phyloP scores from a whole-genome alignment of 2,329 filamentous ascomycete genomes.

The Dactylella cylindrospora region DNA sequence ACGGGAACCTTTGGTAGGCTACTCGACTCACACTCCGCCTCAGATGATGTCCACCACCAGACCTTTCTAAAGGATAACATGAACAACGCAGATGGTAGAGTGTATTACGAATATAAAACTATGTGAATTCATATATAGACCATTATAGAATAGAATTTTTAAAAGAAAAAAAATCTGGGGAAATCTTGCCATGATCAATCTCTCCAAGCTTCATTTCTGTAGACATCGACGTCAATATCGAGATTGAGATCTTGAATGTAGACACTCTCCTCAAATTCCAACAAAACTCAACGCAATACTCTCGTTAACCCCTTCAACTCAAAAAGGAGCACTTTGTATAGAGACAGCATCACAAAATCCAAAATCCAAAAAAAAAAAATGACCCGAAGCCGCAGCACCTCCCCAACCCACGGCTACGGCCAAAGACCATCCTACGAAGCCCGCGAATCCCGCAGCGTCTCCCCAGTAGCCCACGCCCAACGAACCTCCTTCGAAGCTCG shows the following conservation, averaged over 20 bases:
- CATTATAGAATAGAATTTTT: neutral
- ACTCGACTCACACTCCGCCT: too few relatives aligned
- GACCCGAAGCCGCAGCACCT: slow-evolving; percentile 27
- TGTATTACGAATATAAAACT: too few relatives aligned
- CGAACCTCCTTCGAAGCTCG: slow-evolving; percentile 37
- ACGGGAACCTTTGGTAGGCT: too few relatives aligned
- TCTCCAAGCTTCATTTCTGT: too few relatives aligned
- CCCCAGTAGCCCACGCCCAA: slow-evolving; percentile 10
- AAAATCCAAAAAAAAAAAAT: slow-evolving; percentile 14
- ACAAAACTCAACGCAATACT: slow-evolving; percentile 13
- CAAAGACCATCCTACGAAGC: slow-evolving; percentile 4
- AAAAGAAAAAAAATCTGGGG: slow-evolving; percentile 3
- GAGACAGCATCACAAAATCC: neutral
- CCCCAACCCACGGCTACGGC: neutral
- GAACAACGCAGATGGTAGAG: slow-evolving; percentile 15
- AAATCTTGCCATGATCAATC: neutral
- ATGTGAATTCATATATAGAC: neutral
- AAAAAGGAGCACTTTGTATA: neutral
- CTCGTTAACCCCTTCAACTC: neutral
- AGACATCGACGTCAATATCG: too few relatives aligned
- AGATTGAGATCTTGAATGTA: slow-evolving; percentile 1
- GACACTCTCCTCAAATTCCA: slow-evolving; percentile 9
- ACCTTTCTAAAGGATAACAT: slow-evolving; percentile 21
- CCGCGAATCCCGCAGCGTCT: slow-evolving; percentile 33
- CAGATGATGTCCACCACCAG: too few relatives aligned